These are phyloP conservation scores for Xerocomus amazonicus DNA, from an alignment of 1,284 basidiomycete genomes.

Conservation along the genomic window DNA sequence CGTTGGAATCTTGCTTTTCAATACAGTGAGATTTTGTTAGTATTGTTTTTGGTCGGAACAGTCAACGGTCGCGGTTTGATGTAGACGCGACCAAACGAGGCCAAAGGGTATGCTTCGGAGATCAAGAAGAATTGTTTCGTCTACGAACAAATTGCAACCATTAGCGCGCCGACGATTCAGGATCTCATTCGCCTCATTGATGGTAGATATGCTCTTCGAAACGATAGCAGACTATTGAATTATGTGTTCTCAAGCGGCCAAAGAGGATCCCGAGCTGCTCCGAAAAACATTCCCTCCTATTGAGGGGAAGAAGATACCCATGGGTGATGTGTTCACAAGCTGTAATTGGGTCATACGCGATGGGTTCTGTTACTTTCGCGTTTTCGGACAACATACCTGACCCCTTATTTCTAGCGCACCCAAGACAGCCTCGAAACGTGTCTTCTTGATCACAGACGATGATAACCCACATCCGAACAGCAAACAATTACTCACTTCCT, in stretches of 20 bases:
- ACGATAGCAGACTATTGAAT: slow-evolving; percentile 2
- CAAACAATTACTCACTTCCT: slow-evolving; percentile 59
- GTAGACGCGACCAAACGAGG: slow-evolving; percentile 51
- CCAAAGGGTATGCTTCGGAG: slow-evolving; percentile 55
- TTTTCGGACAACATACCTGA: background rate
- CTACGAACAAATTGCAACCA: slow-evolving; percentile 71
- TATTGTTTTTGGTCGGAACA: background rate
- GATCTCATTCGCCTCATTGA: slow-evolving; percentile 68
- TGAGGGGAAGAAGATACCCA: slow-evolving; percentile 52
- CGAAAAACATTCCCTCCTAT: slow-evolving; percentile 59
- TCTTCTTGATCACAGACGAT: slow-evolving; percentile 92
- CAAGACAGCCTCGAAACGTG: slow-evolving; percentile 83
- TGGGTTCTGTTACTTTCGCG: slow-evolving; percentile 50
- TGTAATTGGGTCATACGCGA: slow-evolving; percentile 87
- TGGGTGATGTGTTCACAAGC: slow-evolving; percentile 83
- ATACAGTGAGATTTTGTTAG: slow-evolving; percentile 62
- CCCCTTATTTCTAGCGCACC: slow-evolving; percentile 53
- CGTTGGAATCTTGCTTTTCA: slow-evolving; percentile 88
- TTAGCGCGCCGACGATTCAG: slow-evolving; percentile 80
- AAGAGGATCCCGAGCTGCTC: slow-evolving; percentile 55
- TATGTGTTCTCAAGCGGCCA: slow-evolving; percentile 42
- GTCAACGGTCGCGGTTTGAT: slow-evolving; percentile 17
- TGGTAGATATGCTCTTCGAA: slow-evolving; percentile 41
- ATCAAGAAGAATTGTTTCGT: slow-evolving; percentile 75
- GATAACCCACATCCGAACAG: slow-evolving; percentile 59